Evolutionary conservation across 1,284 basidiomycete genomes (phyloP), one percentile per base, ranked within the genome.

Genomic region (Tausonia pullulans): DNA sequence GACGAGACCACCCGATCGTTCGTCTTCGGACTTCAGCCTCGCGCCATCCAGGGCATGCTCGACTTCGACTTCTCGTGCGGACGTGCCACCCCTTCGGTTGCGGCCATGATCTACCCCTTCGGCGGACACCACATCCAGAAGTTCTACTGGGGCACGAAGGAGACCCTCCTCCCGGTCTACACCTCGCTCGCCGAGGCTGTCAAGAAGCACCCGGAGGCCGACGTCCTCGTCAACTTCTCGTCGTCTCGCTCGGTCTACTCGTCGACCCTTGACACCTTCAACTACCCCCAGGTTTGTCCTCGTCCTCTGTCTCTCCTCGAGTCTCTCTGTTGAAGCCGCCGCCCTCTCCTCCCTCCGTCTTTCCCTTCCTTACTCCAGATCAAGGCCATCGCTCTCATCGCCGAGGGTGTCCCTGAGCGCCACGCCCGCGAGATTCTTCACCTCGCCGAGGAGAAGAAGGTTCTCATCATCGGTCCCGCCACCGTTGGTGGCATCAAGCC

Each of bases 401-500:
- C 95, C 64, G 95, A 98, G 79, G 95, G 95, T 84, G 95, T 98
- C 39, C 95, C 95, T 61, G 95, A 98, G 81, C 83, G 95, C 69
- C 94, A 98, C 77, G 93, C 95, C 49, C 84, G 95, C 70, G 94
- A 98, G 79, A 92, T 98, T 74, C 83, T 98, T 69, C 88, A 90
- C 82, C 82, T 87, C 71, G 93, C 95, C 50, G 78, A 87, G 78
- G 81, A 83, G 75, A 93, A 90, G 80, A 83, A 83, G 59, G 91
- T 98, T 65, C 83, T 96, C 74, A 95, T 98, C 80, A 93, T 98
- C 69, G 95, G 96, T 60, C 95, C 96, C 67, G 96, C 95, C 59
- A 98, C 96, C 60, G 95, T 98, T 67, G 95, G 95, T 80, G 96
- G 96, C 73, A 97, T 98, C 83, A 98, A 98, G 83, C 94, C 95